phyloP scores from a whole-genome alignment of 768 basidiomycete species.

The Xerocomellus intermedius region DNA sequence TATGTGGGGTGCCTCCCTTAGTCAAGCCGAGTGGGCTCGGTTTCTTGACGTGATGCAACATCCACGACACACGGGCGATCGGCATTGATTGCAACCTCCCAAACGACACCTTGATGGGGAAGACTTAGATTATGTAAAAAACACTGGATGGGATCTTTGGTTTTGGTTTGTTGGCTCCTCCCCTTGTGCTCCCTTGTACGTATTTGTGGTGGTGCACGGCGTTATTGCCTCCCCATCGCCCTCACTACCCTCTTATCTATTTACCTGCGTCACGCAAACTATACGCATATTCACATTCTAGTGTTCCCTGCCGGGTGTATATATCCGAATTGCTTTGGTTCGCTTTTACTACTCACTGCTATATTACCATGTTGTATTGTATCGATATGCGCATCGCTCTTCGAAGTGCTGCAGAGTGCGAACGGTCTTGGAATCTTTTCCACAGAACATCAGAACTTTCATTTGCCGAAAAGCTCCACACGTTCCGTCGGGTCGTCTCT shows the following conservation, averaged over 20 bases:
- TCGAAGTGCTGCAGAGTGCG: neutral
- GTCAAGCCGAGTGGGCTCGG: constrained; percentile 70
- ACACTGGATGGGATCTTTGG: constrained; percentile 26
- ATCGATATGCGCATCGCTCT: constrained; percentile 5
- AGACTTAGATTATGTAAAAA: constrained; percentile 27
- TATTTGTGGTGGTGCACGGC: constrained; percentile 23
- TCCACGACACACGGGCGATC: constrained; percentile 30
- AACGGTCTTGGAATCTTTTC: neutral
- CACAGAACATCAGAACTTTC: constrained; percentile 7
- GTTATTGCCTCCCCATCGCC: constrained; percentile 4
- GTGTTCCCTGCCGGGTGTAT: constrained; percentile 9
- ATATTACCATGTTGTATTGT: constrained; percentile 25
- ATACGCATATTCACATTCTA: constrained; percentile 20
- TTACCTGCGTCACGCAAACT: constrained; percentile 16
- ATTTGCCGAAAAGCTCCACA: constrained; percentile 8
- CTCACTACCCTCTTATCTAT: constrained; percentile 16
- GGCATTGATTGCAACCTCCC: constrained; percentile 21
- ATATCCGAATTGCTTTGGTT: constrained; percentile 7
- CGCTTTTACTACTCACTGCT: constrained; percentile 10
- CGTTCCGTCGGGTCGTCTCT: neutral
- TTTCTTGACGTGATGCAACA: constrained; percentile 67
- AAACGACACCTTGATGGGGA: constrained; percentile 10
- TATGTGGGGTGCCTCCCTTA: constrained; percentile 79
- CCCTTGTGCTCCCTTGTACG: constrained; percentile 21
- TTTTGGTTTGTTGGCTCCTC: constrained; percentile 18